These are phyloP conservation scores for Drechmeria coniospora DNA, from an alignment of 2,329 filamentous ascomycete species.

Conservation along the genomic window DNA sequence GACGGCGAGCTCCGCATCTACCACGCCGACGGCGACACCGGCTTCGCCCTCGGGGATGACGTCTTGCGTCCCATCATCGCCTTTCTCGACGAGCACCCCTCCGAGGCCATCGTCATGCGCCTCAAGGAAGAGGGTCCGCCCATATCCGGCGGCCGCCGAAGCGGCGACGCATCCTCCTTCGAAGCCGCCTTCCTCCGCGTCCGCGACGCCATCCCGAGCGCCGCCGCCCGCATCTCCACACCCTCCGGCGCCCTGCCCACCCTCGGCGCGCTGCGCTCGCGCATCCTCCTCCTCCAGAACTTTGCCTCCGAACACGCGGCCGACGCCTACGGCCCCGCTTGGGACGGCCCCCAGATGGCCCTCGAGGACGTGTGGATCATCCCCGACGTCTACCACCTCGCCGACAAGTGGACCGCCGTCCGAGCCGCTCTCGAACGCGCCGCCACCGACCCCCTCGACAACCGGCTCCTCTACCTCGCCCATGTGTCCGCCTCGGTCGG, in stretches of 20 bases:
- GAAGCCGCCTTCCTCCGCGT: slow-evolving; percentile 29
- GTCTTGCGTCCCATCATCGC: slow-evolving; percentile 26
- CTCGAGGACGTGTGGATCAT: slow-evolving; percentile 34
- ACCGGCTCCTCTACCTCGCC: slow-evolving; percentile 25
- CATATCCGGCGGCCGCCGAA: slow-evolving; percentile 17
- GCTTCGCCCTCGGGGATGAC: slow-evolving; percentile 25
- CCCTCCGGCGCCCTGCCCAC: slow-evolving; percentile 21
- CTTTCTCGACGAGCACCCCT: slow-evolving; percentile 30
- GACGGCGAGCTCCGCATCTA: slow-evolving; percentile 30
- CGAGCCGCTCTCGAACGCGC: slow-evolving; percentile 23
- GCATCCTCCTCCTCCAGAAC: slow-evolving; percentile 32
- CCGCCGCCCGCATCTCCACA: slow-evolving; percentile 18
- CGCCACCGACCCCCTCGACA: slow-evolving; percentile 15
- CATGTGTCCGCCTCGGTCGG: slow-evolving; percentile 33
- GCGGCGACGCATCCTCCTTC: slow-evolving; percentile 26
- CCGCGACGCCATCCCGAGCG: slow-evolving; percentile 18
- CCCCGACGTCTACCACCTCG: slow-evolving; percentile 23
- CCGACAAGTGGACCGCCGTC: slow-evolving; percentile 31
- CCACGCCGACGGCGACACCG: slow-evolving; percentile 29
- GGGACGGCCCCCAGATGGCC: slow-evolving; percentile 27
- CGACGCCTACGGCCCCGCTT: slow-evolving; percentile 25
- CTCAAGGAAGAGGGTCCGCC: slow-evolving; percentile 31
- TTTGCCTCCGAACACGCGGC: slow-evolving; percentile 19
- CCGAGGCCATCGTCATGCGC: slow-evolving; percentile 32
- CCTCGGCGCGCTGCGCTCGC: slow-evolving; percentile 28